phyloP scores from a whole-genome alignment of 73 alveolate species.

The Tetrahymena borealis region DNA sequence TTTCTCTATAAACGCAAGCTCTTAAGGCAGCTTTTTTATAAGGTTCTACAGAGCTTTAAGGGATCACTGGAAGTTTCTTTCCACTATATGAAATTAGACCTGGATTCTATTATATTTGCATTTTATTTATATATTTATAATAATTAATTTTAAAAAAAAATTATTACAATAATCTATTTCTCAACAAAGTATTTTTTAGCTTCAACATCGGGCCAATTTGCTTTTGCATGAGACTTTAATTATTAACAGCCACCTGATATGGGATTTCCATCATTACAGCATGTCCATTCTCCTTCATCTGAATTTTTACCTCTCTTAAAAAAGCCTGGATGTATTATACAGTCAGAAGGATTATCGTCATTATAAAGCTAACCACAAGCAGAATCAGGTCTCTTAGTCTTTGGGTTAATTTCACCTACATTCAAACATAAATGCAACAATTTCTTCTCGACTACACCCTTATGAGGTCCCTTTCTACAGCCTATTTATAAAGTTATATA shows the following conservation, averaged over 20 bases:
- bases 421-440: conserved; percentile 69
- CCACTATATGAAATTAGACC: background rate
- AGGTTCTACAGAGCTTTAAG: conserved; percentile 32
- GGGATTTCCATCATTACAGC: conserved; percentile 70
- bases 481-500: conserved; percentile 1
- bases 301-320: conserved; percentile 39
- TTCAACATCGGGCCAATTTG: conserved; percentile 93
- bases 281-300: conserved; percentile 74
- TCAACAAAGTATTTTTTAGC: conserved; percentile 91
- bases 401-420: conserved; percentile 86
- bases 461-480: conserved; percentile 80
- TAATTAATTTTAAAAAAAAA: background rate
- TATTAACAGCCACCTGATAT: conserved; percentile 58
- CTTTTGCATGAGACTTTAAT: conserved; percentile 70
- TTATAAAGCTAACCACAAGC: conserved; percentile 85
- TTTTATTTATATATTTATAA: background rate
- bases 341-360: conserved; percentile 58
- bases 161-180: conserved; percentile 45
- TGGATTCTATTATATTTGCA: background rate
- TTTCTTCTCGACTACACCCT: conserved; percentile 77
- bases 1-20: conserved; percentile 61
- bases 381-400: conserved; percentile 79
- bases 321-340: conserved; percentile 82
- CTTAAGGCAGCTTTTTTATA: conserved; percentile 5
- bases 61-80: background rate